These are phyloP conservation scores for Lactarius psammicola DNA, from an alignment of 768 basidiomycete species.

Conservation along the genomic window DNA sequence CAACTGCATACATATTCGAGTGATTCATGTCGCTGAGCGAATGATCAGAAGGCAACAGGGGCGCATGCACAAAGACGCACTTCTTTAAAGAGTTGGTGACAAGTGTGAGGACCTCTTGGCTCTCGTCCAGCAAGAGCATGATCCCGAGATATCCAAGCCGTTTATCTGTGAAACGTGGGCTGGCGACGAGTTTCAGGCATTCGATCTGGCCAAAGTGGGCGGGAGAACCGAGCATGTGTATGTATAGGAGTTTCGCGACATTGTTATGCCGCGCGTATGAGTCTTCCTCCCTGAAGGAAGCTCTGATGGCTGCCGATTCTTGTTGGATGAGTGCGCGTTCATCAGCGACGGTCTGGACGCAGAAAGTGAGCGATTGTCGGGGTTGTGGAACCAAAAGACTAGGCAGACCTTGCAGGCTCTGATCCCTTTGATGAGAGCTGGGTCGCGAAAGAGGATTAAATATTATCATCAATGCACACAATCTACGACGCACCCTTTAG, in stretches of 20 bases:
- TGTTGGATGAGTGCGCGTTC: conserved; percentile 96
- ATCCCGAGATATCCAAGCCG: conserved; percentile 95
- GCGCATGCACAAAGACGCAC: conserved; percentile 45
- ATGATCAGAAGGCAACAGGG: conserved; percentile 13
- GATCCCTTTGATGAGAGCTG: conserved; percentile 97
- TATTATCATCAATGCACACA: conserved; percentile 5
- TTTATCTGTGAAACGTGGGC: conserved; percentile 95
- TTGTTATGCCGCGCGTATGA: conserved; percentile 94
- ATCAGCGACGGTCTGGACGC: conserved; percentile 86
- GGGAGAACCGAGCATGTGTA: conserved; percentile 97
- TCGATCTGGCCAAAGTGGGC: conserved; percentile 99
- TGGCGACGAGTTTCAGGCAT: conserved; percentile 91
- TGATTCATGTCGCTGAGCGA: conserved; percentile 93
- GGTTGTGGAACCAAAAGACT: not conserved
- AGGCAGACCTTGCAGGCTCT: conserved; percentile 81
- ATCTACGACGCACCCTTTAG: conserved; percentile 61
- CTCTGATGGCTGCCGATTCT: conserved; percentile 95
- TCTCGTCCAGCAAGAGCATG: conserved; percentile 96
- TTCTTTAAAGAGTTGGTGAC: conserved; percentile 99
- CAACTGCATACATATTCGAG: conserved; percentile 98
- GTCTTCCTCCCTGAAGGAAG: conserved; percentile 97
- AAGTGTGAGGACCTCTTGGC: conserved; percentile 93
- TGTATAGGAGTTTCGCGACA: conserved; percentile 96
- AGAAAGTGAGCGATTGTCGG: conserved; percentile 30
- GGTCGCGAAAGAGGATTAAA: conserved; percentile 32